Conservation (phyloP, 371 early-diverging fungal genomes). For the Phascolomyces articulosus region DNA sequence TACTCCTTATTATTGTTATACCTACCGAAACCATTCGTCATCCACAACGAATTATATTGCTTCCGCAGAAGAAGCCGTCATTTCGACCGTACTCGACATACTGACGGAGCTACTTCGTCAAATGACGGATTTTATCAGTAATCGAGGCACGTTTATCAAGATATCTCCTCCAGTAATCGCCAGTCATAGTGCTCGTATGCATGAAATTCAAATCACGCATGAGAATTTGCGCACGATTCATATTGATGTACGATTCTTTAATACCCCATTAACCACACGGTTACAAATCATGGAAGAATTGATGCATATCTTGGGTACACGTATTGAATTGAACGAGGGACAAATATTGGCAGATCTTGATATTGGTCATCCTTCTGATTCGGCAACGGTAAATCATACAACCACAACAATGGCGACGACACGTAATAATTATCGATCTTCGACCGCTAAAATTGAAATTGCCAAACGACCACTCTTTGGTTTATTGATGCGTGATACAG, state of each 20-base stretch:
- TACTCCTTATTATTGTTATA: constrained; percentile 3
- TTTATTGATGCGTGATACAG: constrained; percentile 51
- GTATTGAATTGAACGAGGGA: background rate
- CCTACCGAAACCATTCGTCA: background rate
- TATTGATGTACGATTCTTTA: constrained; percentile 51
- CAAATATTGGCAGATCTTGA: background rate
- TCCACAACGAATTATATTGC: background rate
- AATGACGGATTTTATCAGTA: constrained; percentile 3
- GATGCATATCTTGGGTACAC: constrained; percentile 17
- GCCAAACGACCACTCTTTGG: constrained; percentile 41
- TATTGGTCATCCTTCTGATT: background rate
- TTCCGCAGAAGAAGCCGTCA: background rate
- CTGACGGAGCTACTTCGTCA: background rate
- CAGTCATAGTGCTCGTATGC: constrained; percentile 9
- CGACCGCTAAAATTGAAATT: background rate
- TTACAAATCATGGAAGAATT: constrained; percentile 34
- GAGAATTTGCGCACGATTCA: constrained; percentile 31
- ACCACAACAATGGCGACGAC: no score
- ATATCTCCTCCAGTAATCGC: background rate
- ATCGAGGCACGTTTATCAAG: background rate
- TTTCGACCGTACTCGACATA: background rate
- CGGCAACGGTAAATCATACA: no score
- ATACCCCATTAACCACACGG: constrained; percentile 32
- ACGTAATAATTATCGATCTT: background rate
- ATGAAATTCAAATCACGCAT: constrained; percentile 28